Base-by-base conservation (phyloP, 2,329 filamentous ascomycete species). In the Scortechinia acanthostroma region DNA sequence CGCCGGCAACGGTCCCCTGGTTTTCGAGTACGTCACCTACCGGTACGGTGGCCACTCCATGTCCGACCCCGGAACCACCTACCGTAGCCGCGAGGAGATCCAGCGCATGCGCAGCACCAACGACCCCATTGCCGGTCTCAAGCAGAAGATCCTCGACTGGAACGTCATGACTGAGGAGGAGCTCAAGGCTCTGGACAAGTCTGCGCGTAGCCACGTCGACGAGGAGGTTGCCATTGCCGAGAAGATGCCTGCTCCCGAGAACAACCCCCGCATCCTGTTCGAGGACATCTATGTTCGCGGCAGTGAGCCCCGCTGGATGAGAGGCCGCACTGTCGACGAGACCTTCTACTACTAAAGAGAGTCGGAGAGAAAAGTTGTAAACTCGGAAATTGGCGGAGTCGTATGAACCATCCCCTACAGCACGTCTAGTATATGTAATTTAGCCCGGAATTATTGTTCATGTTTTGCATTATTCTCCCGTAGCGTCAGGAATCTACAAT, bases 101-200 rank as follows among this genome's bases (percentile, higher is more conserved):
- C 91, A 96, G 77, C 91, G 91, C 69, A 98, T 98, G 93, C 88
- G 93, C 61, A 94, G 87, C 58, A 98, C 93, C 71, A 88, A 97
- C 72, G 93, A 98, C 73, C 90, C 93, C 55, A 98, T 98, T 62
- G 90, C 91, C 59, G 93, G 93, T 49, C 82, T 98, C 57, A 97
- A 97, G 83, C 87, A 93, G 76, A 95, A 95, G 77, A 85, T 98
- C 54, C 73, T 98, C 48, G 93, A 98, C 70, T 98, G 93, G 93
- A 80, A 80, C 49, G 86, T 98, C 54, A 83, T 83, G 55, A 82
- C 77, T 49, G 93, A 98, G 76, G 91, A 96, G 33, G 91, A 97
- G 72, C 84, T 98, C 66, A 98, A 98, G 86, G 66, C 67, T 53
- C 83, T 98, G 55, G 93, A 98, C 76, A 97, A 96, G 81, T 82